Conservation (phyloP, 2,329 filamentous ascomycete genomes). For the Amauroascus verrucosus region DNA sequence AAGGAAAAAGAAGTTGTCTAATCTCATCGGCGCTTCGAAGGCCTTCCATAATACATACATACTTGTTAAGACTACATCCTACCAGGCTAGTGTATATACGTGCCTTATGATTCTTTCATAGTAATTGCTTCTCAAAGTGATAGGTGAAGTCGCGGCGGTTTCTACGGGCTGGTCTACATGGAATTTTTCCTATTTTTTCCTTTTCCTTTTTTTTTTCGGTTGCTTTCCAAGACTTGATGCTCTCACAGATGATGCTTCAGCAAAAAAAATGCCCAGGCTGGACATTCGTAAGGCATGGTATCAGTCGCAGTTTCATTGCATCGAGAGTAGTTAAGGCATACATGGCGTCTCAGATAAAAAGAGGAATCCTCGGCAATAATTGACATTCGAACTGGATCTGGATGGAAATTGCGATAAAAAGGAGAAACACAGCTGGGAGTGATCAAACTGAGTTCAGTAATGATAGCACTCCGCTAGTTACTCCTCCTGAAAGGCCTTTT, state of each 20-base stretch:
- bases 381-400: background rate
- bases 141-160: background rate
- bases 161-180: background rate
- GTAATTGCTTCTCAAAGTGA: too few species aligned
- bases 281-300: background rate
- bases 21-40: too few species aligned
- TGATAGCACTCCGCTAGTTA: too few species aligned
- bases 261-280: background rate
- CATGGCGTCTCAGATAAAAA: slow-evolving; percentile 1
- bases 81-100: background rate
- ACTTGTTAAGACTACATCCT: background rate
- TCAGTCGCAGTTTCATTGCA: slow-evolving; percentile 9
- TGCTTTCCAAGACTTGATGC: background rate
- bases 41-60: too few species aligned
- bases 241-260: slow-evolving; percentile 2
- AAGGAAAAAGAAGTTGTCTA: background rate
- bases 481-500: too few species aligned
- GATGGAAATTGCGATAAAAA: background rate
- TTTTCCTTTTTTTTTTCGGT: too few species aligned
- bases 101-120: background rate
- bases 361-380: slow-evolving; percentile 5
- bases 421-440: background rate
- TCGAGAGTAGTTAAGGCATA: background rate
- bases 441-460: background rate
- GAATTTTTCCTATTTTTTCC: too few species aligned